These are phyloP conservation scores for Botryotinia narcissicola DNA, from an alignment of 2,329 filamentous ascomycete species.

Conservation along the genomic window DNA sequence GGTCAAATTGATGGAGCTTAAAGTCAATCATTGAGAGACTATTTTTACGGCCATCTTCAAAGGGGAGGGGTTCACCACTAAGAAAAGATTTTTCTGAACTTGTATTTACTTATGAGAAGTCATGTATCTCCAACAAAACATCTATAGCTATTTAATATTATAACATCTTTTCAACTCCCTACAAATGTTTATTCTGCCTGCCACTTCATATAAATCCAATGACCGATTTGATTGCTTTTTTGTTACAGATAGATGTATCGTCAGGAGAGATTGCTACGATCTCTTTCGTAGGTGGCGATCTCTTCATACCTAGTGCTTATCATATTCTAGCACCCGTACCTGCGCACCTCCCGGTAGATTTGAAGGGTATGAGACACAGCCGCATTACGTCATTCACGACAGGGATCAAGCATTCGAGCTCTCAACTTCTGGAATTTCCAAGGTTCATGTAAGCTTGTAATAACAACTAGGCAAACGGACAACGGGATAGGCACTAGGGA, in stretches of 20 bases:
- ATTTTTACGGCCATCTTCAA: neutral
- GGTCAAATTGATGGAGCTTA: conserved; percentile 16
- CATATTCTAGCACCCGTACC: neutral
- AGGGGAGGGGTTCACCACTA: too few species aligned
- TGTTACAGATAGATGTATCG: neutral
- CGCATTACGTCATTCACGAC: conserved; percentile 5
- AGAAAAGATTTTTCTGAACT: neutral
- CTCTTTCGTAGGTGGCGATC: too few species aligned
- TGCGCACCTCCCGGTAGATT: neutral
- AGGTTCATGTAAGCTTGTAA: neutral
- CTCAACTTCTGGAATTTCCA: neutral
- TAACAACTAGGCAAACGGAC: neutral
- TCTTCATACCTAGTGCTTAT: neutral
- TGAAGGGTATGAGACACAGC: neutral
- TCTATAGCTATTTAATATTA: neutral
- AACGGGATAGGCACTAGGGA: neutral
- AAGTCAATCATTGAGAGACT: neutral
- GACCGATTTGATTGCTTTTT: neutral
- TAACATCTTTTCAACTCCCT: neutral
- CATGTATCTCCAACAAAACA: neutral
- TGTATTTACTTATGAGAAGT: neutral
- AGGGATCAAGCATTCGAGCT: neutral
- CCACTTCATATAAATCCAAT: neutral
- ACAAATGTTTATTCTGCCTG: neutral
- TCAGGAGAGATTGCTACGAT: neutral